Base-by-base conservation (phyloP, 2,329 filamentous ascomycete species). In the Fusarium denticulatum region DNA sequence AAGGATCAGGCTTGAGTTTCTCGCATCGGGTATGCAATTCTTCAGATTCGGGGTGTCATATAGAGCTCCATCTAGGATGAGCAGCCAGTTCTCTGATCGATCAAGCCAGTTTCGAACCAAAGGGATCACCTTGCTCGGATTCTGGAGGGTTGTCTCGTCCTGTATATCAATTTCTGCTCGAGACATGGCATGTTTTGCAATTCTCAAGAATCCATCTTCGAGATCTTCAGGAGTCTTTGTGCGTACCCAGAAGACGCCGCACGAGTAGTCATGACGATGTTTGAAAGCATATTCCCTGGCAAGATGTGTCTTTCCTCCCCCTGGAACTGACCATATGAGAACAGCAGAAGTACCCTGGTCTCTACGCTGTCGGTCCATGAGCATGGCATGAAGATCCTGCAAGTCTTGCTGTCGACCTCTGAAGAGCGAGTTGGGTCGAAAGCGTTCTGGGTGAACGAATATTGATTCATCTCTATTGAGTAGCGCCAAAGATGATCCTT, bases 231-330 rank as follows among this genome's bases (percentile, higher is more conserved):
- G 73, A 32, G 69, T 50, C 50, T 77, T 77, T 37, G 69, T 71
- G 20, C 75, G 73, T 26, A 77, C 69, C 76, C 76, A 77, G 45
- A 77, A 77, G 22, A 77, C 63, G 4, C 76, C 76, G 22, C 75
- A 74, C 2, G 75, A 65, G 34, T 77, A 77, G 39, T 77, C 46
- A 22, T 70, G 61, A 15, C 69, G 60, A 55, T 77, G 65, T 20
- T 66, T 73, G 39, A 76, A 77, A 7, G 75, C 75, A 40, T 77
- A 77, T 43, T 77, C 76, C 40, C 76, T 67, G 16, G 75, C 75
- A 15, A 77, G 69, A 32, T 76, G 70, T 3, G 76, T 76, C 22
- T 77, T 77, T 4, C 76, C 76, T 15, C 76, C 76, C 34, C 76
- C 76, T 6, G 76, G 75, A 32, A 77, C 56, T 3, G 76, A 68